Conservation (phyloP, 148 eudicot species). For the Talinum fruticosum region DNA sequence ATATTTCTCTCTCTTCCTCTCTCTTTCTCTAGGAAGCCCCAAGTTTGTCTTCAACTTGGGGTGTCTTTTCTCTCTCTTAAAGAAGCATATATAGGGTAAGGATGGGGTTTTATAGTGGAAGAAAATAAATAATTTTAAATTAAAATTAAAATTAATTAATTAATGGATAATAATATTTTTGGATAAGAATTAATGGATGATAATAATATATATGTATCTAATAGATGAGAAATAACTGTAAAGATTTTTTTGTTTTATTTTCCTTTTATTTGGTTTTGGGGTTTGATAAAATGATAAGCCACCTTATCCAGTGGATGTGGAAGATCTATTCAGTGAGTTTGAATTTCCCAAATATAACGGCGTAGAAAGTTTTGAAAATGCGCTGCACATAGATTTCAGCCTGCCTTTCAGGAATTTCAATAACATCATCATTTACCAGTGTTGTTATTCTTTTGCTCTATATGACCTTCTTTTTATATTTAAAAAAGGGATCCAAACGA, state of each 20-base stretch:
- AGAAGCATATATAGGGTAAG: not conserved
- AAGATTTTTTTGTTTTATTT: not conserved
- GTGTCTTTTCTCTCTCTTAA: not conserved
- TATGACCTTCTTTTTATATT: too few relatives aligned
- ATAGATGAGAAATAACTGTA: constrained; percentile 19
- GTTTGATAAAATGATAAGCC: not conserved
- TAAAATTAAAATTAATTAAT: not conserved
- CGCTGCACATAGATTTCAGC: not conserved
- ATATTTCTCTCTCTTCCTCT: not conserved
- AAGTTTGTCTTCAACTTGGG: too few relatives aligned
- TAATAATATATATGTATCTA: not conserved
- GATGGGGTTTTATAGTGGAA: not conserved
- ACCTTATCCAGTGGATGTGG: not conserved
- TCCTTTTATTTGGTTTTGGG: too few relatives aligned
- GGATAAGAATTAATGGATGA: not conserved
- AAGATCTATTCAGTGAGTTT: not conserved
- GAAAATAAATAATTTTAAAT: not conserved
- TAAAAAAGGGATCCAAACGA: too few relatives aligned
- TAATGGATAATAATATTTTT: not conserved
- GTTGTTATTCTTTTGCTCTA: not conserved
- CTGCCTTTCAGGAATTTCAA: not conserved
- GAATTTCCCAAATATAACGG: not conserved
- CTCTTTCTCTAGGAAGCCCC: not conserved
- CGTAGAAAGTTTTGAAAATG: not conserved
- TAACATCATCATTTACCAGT: not conserved